phyloP scores from a whole-genome alignment of 345 rosid genomes.

The Citrus hindsii region DNA sequence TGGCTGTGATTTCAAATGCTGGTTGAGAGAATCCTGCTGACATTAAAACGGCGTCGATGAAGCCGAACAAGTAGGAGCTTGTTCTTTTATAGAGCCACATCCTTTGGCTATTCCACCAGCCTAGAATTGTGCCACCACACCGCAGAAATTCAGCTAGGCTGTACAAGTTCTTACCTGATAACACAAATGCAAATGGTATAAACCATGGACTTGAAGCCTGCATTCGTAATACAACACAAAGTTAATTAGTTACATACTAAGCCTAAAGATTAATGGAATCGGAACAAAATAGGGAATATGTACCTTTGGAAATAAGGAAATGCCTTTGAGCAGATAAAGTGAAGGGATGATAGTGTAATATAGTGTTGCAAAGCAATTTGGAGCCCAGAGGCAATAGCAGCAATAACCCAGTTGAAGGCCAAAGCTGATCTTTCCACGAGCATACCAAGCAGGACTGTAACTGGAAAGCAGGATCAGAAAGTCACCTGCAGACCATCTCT shows the following conservation, averaged over 20 bases:
- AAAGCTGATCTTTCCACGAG: conserved; percentile 45
- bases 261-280: neutral
- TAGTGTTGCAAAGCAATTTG: conserved; percentile 43
- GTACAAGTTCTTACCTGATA: conserved; percentile 22
- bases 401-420: conserved; percentile 49
- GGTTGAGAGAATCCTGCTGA: conserved; percentile 41
- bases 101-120: conserved; percentile 81
- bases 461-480: conserved; percentile 59
- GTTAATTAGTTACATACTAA: neutral
- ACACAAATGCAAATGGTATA: conserved; percentile 52
- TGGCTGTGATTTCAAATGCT: conserved; percentile 56
- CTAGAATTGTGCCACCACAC: conserved; percentile 55
- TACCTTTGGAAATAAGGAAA: conserved; percentile 72
- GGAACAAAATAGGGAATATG: neutral
- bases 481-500: conserved; percentile 83
- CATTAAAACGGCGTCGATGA: conserved; percentile 41
- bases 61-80: conserved; percentile 60
- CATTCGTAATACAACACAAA: neutral
- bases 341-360: conserved; percentile 55
- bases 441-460: conserved; percentile 58
- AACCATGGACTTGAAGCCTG: conserved; percentile 63
- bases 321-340: conserved; percentile 56
- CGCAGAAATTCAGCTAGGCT: conserved; percentile 51
- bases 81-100: conserved; percentile 77
- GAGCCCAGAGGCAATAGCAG: conserved; percentile 54